phyloP scores from a whole-genome alignment of 2,329 filamentous ascomycete genomes.

The Septoria petroselini region DNA sequence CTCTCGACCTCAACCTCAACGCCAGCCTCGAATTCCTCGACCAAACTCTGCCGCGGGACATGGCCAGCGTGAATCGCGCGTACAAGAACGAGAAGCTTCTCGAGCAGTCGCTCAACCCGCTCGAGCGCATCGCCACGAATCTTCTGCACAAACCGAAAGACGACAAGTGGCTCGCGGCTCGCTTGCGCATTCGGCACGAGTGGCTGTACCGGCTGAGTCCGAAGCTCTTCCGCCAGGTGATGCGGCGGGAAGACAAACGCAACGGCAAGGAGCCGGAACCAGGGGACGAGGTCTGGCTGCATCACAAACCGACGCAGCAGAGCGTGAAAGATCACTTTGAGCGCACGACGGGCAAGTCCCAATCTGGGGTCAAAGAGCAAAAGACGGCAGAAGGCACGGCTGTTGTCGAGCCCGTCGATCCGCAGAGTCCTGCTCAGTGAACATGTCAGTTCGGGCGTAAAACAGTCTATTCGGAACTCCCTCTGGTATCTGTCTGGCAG shows the following conservation, averaged over 20 bases:
- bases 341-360: slow-evolving; percentile 9
- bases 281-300: slow-evolving; percentile 55
- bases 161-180: slow-evolving; percentile 57
- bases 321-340: slow-evolving; percentile 23
- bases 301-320: slow-evolving; percentile 41
- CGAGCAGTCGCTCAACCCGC: slow-evolving; percentile 33
- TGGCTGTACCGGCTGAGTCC: slow-evolving; percentile 51
- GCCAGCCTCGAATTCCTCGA: slow-evolving; percentile 62
- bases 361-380: not conserved
- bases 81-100: slow-evolving; percentile 54
- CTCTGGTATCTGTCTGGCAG: too few species aligned
- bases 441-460: too few species aligned
- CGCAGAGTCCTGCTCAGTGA: not conserved
- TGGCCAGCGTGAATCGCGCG: slow-evolving; percentile 49
- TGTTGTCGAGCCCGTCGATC: not conserved
- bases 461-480: too few species aligned
- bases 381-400: not conserved
- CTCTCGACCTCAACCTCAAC: slow-evolving; percentile 62
- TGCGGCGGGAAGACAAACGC: slow-evolving; percentile 37
- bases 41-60: slow-evolving; percentile 49
- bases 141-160: slow-evolving; percentile 49
- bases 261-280: slow-evolving; percentile 39
- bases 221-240: slow-evolving; percentile 44
- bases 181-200: slow-evolving; percentile 59
- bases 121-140: slow-evolving; percentile 51